A percentile compares a stretch with the other conserved stretches of the same genome.
These are phyloP conservation scores for Tillandsia fasciculata DNA, from an alignment of 176 grass and related monocot genomes.

Conservation along the genomic window DNA sequence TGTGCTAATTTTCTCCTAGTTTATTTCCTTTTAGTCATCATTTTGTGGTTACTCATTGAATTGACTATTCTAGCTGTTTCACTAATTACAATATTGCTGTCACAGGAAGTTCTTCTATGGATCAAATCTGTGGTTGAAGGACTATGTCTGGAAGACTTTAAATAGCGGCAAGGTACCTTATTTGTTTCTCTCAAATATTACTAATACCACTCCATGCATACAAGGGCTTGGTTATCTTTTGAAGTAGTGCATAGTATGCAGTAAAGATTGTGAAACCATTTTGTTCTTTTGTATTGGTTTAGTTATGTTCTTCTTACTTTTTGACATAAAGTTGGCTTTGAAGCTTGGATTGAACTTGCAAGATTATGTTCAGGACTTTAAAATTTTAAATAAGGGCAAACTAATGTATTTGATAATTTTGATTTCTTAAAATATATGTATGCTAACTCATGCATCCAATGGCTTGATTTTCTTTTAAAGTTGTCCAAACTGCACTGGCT, in stretches of 20 bases:
- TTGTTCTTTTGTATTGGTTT: constrained; percentile 8
- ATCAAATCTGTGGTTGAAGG: constrained; percentile 96
- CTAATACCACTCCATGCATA: neutral
- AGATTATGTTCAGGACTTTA: too few relatives aligned
- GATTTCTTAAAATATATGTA: too few relatives aligned
- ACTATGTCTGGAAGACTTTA: constrained; percentile 94
- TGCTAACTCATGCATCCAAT: too few relatives aligned
- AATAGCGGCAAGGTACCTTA: constrained; percentile 91
- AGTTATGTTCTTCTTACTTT: constrained; percentile 1
- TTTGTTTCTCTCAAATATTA: constrained; percentile 8
- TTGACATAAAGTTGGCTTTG: too few relatives aligned
- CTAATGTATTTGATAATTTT: too few relatives aligned
- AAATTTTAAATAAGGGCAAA: too few relatives aligned
- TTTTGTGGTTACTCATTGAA: neutral
- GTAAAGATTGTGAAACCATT: too few relatives aligned
- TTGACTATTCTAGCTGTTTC: neutral
- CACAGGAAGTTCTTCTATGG: constrained; percentile 97
- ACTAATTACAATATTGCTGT: neutral
- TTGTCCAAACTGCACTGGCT: too few relatives aligned
- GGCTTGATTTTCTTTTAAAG: too few relatives aligned
- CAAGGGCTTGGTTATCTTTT: neutral
- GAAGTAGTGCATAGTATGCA: too few relatives aligned
- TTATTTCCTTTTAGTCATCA: neutral
- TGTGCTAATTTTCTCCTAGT: constrained; percentile 6
- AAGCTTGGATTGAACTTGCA: too few relatives aligned